A percentile compares a stretch with the other conserved stretches of the same genome.
These are phyloP conservation scores for Euphorbia peplus DNA, from an alignment of 345 rosid genomes.

Conservation along the genomic window DNA sequence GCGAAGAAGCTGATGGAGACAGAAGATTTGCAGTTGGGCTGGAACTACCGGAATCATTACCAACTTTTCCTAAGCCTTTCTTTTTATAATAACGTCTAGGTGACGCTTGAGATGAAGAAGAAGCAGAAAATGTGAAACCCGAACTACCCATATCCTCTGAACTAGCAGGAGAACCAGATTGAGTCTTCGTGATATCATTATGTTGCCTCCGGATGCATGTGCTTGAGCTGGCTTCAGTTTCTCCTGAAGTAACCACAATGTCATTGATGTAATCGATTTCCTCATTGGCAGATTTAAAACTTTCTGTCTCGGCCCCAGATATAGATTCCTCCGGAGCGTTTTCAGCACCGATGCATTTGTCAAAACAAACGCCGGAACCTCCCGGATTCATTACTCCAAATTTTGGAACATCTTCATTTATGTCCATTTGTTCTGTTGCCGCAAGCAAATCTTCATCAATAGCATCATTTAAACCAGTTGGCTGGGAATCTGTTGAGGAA, in stretches of 20 bases:
- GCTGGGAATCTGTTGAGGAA: constrained; percentile 34
- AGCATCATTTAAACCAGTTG: constrained; percentile 33
- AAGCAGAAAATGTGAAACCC: constrained; percentile 73
- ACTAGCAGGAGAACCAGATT: constrained; percentile 30
- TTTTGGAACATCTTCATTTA: constrained; percentile 39
- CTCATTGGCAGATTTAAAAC: constrained; percentile 83
- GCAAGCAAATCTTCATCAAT: constrained; percentile 55
- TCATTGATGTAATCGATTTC: constrained; percentile 61
- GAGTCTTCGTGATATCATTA: constrained; percentile 34
- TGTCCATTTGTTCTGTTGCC: constrained; percentile 63
- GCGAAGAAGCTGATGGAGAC: constrained; percentile 40
- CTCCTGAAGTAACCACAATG: constrained; percentile 43
- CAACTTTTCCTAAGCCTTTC: constrained; percentile 43
- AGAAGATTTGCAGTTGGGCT: constrained; percentile 36
- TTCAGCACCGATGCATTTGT: constrained; percentile 36
- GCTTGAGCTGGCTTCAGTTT: constrained; percentile 62
- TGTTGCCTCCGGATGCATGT: constrained; percentile 42
- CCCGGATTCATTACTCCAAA: constrained; percentile 32
- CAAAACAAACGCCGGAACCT: constrained; percentile 29
- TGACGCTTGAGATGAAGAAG: constrained; percentile 48
- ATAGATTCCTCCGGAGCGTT: constrained; percentile 43
- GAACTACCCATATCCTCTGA: constrained; percentile 39
- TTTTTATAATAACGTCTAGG: constrained; percentile 45
- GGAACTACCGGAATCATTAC: constrained; percentile 36
- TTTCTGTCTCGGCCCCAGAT: constrained; percentile 81